A percentile compares a stretch with the other conserved stretches of the same genome.
phyloP scores from a whole-genome alignment of 495 filamentous ascomycete species.

The Penicillium steckii region DNA sequence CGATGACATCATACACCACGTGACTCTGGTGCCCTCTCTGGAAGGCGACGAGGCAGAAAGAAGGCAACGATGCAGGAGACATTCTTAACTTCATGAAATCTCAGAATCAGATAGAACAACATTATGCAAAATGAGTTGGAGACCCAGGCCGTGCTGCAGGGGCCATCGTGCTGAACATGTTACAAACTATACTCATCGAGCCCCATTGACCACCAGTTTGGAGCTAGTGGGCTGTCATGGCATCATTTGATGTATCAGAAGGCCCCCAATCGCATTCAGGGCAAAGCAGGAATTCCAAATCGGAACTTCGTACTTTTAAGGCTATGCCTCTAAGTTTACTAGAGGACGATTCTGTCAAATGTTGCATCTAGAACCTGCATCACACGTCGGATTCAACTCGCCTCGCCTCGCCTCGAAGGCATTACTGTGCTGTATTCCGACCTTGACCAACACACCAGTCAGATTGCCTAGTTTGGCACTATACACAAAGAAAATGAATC shows the following conservation, averaged over 20 bases:
- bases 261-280: neutral
- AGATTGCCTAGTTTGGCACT: neutral
- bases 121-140: neutral
- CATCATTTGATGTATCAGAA: neutral
- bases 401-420: neutral
- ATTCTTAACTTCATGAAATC: neutral
- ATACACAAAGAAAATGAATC: neutral
- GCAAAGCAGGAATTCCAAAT: neutral
- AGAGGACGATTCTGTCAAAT: neutral
- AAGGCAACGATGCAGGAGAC: neutral
- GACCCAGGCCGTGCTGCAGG: neutral
- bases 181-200: neutral
- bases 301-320: neutral
- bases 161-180: neutral
- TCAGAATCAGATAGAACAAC: neutral
- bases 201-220: conserved; percentile 1
- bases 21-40: neutral
- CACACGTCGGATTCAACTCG: neutral
- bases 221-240: neutral
- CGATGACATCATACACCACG: neutral
- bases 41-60: conserved; percentile 1
- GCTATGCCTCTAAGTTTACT: neutral
- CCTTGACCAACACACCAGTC: neutral
- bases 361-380: neutral
- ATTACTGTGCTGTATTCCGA: neutral